Conservation (phyloP, 1,139 yeast genomes). For the Magnusiomyces ingens region DNA sequence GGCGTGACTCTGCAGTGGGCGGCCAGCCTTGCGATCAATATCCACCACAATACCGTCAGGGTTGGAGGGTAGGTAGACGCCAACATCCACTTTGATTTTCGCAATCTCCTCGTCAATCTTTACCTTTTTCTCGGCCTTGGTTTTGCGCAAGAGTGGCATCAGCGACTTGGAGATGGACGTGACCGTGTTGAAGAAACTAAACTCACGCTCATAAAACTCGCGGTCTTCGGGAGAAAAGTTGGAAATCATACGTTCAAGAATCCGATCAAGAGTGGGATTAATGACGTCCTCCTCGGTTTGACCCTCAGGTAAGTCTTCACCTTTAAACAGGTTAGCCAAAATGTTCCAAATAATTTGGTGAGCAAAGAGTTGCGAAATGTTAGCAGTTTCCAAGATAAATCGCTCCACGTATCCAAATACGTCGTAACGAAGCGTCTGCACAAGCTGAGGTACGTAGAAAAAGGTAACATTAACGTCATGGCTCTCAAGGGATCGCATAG, state of each 20-base stretch:
- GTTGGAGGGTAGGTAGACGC: slow-evolving; percentile 90
- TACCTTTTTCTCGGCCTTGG: slow-evolving; percentile 92
- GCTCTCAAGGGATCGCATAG: slow-evolving; percentile 82
- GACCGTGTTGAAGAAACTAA: slow-evolving; percentile 82
- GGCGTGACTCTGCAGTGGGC: slow-evolving; percentile 97
- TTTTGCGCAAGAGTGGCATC: slow-evolving; percentile 85
- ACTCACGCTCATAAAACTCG: slow-evolving; percentile 72
- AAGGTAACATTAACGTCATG: slow-evolving; percentile 87
- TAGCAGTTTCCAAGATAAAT: slow-evolving; percentile 86
- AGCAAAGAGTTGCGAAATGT: slow-evolving; percentile 83
- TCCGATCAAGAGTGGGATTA: slow-evolving; percentile 76
- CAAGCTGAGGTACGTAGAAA: slow-evolving; percentile 97
- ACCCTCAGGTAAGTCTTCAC: slow-evolving; percentile 56
- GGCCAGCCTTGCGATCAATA: slow-evolving; percentile 86
- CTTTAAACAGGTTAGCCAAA: slow-evolving; percentile 86
- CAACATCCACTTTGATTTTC: slow-evolving; percentile 65
- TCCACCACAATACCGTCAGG: slow-evolving; percentile 94
- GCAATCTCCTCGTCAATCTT: slow-evolving; percentile 97
- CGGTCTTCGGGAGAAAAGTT: slow-evolving; percentile 56
- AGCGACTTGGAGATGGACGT: slow-evolving; percentile 91
- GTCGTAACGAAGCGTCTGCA: slow-evolving; percentile 83
- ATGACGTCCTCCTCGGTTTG: slow-evolving; percentile 62
- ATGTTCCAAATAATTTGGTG: slow-evolving; percentile 99
- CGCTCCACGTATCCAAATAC: slow-evolving; percentile 77
- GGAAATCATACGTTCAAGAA: slow-evolving; percentile 58